Conservation (phyloP, 345 rosid species). For the Bruguiera gymnorhiza region DNA sequence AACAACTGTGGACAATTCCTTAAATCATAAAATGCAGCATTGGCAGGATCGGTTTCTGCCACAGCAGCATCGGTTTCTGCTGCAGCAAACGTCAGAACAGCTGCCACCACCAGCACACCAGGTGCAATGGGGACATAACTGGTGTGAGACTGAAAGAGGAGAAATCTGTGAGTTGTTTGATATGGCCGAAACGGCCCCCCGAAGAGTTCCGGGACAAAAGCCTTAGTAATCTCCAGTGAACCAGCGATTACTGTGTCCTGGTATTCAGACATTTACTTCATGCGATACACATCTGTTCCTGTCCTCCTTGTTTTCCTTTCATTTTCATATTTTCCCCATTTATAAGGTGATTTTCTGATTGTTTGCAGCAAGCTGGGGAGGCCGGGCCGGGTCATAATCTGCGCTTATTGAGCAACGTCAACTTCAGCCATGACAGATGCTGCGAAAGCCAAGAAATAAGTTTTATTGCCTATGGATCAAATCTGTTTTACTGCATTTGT, state of each 20-base stretch:
- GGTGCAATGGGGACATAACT: neutral
- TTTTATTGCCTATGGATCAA: too few relatives aligned
- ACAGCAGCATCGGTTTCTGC: slow-evolving; percentile 6
- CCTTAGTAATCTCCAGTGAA: slow-evolving; percentile 17
- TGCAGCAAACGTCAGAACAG: neutral
- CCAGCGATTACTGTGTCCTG: neutral
- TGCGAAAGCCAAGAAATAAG: too few relatives aligned
- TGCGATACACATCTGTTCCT: neutral
- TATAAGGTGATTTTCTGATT: neutral
- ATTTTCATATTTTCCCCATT: neutral
- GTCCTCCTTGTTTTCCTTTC: neutral
- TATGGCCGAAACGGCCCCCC: too few relatives aligned
- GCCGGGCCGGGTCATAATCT: too few relatives aligned
- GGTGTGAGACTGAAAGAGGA: neutral
- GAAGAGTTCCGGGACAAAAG: neutral
- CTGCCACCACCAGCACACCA: neutral
- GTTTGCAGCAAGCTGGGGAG: too few relatives aligned
- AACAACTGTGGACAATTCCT: neutral
- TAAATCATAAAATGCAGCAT: neutral
- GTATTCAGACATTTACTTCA: neutral
- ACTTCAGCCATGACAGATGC: too few relatives aligned
- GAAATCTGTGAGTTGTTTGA: too few relatives aligned
- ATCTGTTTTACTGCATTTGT: too few relatives aligned
- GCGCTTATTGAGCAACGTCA: too few relatives aligned
- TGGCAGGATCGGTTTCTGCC: slow-evolving; percentile 8